These are phyloP conservation scores for Capsicum baccatum DNA, from an alignment of 257 asterid species.

Conservation along the genomic window DNA sequence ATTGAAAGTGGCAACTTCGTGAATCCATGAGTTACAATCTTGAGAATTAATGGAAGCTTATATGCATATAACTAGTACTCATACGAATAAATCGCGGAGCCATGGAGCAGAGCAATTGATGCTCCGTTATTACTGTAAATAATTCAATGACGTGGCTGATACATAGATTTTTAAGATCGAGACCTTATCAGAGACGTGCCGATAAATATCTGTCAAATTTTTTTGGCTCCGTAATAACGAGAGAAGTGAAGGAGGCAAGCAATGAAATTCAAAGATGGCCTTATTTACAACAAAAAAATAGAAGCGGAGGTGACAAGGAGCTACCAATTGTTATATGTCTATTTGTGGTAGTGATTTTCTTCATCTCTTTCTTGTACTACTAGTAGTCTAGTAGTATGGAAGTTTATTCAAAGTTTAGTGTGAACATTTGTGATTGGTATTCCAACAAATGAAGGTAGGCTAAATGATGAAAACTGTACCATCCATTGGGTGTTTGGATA, in stretches of 20 bases:
- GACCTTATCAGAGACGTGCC: no score
- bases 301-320: not conserved
- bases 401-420: not conserved
- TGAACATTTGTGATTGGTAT: not conserved
- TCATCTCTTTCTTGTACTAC: not conserved
- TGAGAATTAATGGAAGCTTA: not conserved
- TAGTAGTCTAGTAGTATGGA: not conserved
- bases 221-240: no score
- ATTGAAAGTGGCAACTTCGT: not conserved
- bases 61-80: not conserved
- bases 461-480: no score
- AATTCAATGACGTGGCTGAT: not conserved
- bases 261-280: not conserved
- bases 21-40: not conserved
- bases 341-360: no score
- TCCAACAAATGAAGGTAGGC: not conserved
- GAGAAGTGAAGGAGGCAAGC: not conserved
- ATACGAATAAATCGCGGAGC: not conserved
- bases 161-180: not conserved
- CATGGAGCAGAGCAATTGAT: not conserved
- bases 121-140: not conserved
- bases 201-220: not conserved
- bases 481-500: no score
- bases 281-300: not conserved
- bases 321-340: not conserved